phyloP scores from a whole-genome alignment of 2,329 filamentous ascomycete species.

The Fusarium buxicola region DNA sequence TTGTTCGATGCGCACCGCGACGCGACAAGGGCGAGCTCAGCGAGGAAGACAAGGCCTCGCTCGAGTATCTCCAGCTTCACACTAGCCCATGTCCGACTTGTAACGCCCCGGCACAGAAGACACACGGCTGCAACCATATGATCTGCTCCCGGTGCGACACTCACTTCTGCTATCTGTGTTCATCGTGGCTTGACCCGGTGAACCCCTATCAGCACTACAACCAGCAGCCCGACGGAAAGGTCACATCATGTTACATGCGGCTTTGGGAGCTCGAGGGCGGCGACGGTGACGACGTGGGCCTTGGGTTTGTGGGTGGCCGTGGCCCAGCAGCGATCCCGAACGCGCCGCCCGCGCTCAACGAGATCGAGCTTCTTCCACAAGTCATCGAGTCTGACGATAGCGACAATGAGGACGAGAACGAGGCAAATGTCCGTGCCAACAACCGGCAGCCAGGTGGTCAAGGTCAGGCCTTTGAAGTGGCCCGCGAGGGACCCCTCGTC shows the following conservation, averaged over 20 bases:
- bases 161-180: conserved; percentile 96
- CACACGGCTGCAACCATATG: conserved; percentile 97
- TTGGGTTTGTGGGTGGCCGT: conserved; percentile 57
- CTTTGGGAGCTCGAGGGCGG: conserved; percentile 92
- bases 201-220: conserved; percentile 96
- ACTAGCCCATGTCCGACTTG: conserved; percentile 93
- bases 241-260: conserved; percentile 81
- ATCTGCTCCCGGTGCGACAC: conserved; percentile 88
- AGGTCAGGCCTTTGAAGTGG: conserved; percentile 57
- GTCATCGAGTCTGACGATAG: conserved; percentile 51
- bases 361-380: conserved; percentile 37
- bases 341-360: conserved; percentile 23
- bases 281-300: conserved; percentile 69
- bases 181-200: conserved; percentile 81
- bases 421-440: conserved; percentile 36
- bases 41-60: conserved; percentile 85
- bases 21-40: conserved; percentile 77
- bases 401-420: conserved; percentile 51
- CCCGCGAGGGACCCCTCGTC: conserved; percentile 67
- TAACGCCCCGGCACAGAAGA: conserved; percentile 86
- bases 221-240: conserved; percentile 60
- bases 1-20: conserved; percentile 74
- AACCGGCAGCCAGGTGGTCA: conserved; percentile 45
- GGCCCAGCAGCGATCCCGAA: conserved; percentile 32
- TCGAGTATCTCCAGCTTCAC: conserved; percentile 84